Evolutionary conservation across 441 rosid species (phyloP).

Genomic region (Bocquillonia castaneifolia): DNA sequence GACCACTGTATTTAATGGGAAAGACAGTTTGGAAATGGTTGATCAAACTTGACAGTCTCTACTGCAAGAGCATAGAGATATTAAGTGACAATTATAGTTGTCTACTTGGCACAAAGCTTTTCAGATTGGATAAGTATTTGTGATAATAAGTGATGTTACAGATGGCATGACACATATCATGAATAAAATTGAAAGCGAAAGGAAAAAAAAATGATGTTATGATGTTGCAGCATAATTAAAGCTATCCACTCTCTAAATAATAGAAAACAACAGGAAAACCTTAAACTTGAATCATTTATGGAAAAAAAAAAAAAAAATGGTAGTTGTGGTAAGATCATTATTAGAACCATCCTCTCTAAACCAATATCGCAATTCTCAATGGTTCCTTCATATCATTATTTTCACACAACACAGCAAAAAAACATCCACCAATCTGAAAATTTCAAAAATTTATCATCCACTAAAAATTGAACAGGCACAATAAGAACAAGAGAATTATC

Average conservation of each 20-base stretch:
- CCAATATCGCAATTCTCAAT: background rate
- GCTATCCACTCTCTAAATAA: background rate
- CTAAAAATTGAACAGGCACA: background rate
- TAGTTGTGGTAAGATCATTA: background rate
- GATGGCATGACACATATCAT: background rate
- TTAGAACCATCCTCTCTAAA: background rate
- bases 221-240: background rate
- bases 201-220: background rate
- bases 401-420: background rate
- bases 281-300: background rate
- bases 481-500: background rate
- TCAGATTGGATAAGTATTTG: background rate
- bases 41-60: background rate
- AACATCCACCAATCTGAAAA: background rate
- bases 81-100: background rate
- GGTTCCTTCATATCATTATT: background rate
- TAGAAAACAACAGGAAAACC: background rate
- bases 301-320: background rate
- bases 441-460: no score
- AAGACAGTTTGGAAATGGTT: background rate
- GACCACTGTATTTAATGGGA: background rate
- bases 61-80: background rate
- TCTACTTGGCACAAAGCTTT: background rate
- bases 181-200: background rate
- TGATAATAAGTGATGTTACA: background rate